Base-by-base conservation (phyloP, 2,329 filamentous ascomycete genomes). In the Alternaria sp. region DNA sequence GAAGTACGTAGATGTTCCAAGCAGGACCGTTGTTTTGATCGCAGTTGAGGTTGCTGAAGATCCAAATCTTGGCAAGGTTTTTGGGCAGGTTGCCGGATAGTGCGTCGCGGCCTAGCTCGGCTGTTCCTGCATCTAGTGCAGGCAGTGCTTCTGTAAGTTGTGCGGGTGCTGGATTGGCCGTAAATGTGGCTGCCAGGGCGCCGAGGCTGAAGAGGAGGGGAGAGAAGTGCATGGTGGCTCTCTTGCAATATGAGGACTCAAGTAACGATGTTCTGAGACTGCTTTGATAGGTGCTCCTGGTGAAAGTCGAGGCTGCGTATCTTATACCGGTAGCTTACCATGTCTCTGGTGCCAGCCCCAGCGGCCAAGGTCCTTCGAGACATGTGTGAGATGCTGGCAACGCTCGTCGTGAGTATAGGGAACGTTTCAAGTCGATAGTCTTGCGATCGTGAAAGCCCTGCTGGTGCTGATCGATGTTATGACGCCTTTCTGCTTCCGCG, bases 21-120 rank as follows among this genome's bases (percentile, higher is more conserved):
- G 56, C 19, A n/a, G 32, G 50, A 17, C 56, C 46, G 36, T 26
- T 25, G 17, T n/a, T 45, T 25, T 44, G 10, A 6, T 45, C 17
- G 47, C 56, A 59, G 13, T 45, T 13, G 30, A 13, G 23, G 17
- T 50, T 25, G 13, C 19, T 50, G 25, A 32, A 59, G 9, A 59
- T 49, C 56, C 56, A 59, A 8, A 59, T 28, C 10, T 59, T 59
- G 23, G 56, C 56, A 21, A 59, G n/a, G 10, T 59, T 59, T n/a
- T 30, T 52, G 13, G 56, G 56, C 11, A 59, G 46, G 9, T 12
- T 15, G n/a, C 47, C 56, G 13, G 26, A 19, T 5, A 52, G 30
- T 5, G 47, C 25, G 25, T 23, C 47, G 6, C 15, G 21, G 36
- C 10, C 21, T 21, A 12, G 30, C 3, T 15, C n/a, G 36, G 15